These are phyloP conservation scores for Backusella psychrophila DNA, from an alignment of 192 early-diverging fungal genomes.

Conservation along the genomic window DNA sequence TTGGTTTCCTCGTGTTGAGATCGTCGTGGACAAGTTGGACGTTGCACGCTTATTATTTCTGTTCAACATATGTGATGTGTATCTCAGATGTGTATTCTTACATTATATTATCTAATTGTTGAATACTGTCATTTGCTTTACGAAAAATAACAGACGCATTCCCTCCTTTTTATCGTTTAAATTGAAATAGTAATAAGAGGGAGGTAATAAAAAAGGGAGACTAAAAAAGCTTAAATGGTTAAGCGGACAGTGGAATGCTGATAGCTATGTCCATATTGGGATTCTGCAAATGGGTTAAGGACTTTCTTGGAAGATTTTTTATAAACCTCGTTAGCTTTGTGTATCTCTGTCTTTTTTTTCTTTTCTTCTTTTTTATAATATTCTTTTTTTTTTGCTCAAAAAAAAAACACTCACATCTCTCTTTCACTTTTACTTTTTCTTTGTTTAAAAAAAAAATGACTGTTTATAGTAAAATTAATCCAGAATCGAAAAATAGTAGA, in stretches of 20 bases:
- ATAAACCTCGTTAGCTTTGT: background rate
- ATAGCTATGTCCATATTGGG: background rate
- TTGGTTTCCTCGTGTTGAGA: background rate
- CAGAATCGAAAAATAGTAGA: slow-evolving; percentile 1
- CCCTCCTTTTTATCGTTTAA: background rate
- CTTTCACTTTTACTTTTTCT: background rate
- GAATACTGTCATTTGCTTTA: background rate
- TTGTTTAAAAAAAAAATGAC: background rate
- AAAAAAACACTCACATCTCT: background rate
- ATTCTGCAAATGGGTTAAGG: background rate
- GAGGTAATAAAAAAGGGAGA: background rate
- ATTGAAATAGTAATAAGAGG: background rate
- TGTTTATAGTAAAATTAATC: background rate
- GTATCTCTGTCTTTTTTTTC: background rate
- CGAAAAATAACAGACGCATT: background rate
- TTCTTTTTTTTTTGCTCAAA: background rate
- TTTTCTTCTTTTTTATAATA: background rate
- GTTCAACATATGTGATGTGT: background rate
- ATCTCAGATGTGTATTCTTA: background rate
- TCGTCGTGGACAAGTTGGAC: background rate
- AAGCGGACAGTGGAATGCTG: background rate
- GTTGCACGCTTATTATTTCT: background rate
- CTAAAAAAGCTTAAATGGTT: background rate
- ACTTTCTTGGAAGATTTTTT: background rate
- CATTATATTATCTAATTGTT: background rate